Base-by-base conservation (phyloP, 305 asterid species). In the Solanum chacoense region DNA sequence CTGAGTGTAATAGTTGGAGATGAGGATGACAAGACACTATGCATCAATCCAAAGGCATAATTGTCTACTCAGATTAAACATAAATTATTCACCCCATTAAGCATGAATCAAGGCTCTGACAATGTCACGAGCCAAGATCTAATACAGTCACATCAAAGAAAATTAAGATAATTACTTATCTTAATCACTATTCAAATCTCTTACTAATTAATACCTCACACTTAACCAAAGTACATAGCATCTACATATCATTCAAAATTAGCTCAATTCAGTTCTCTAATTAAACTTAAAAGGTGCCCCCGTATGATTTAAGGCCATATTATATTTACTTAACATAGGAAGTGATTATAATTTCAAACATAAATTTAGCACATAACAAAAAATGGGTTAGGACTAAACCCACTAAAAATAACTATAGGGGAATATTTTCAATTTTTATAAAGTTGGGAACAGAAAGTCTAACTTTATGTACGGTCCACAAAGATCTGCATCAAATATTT, bases 361-460 rank as follows among this genome's bases (percentile, higher is more conserved):
- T 35, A 76, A 42, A 36, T 32, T 20, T 59, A 26, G 29, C 78
- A 55, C 35, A 16, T 3, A 76, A 88, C 80, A 35, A 35, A 35
- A 76, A 91, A 85, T 65, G 71, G 71, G 32, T 9, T 67, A 40
- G 40, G 73, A 26, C 36, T 79, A 31, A 78, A 76, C 32, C 22
- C 71, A 59, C 80, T n/a, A 74, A 86, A 90, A 75, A 63, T 59
- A 83, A 40, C 4, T 40, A 35, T 67, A 14, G 59, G 71, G 90
- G 96, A 94, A 93, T 91, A 92, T 20, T 91, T 92, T 76, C 89
- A 90, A 71, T 31, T 90, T 90, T 91, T 89, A 88, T 90, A 90
- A 90, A 81, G 90, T 83, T 88, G 13, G 12, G 91, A 89, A 86
- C 90, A 76, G 45, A 91, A 91, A 90, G 90, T 86, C 88, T 12